Percentiles rank a stretch among this genome's conserved stretches.
phyloP scores from a whole-genome alignment of 108 stramenopile genomes.

The Cyclotella baltica region DNA sequence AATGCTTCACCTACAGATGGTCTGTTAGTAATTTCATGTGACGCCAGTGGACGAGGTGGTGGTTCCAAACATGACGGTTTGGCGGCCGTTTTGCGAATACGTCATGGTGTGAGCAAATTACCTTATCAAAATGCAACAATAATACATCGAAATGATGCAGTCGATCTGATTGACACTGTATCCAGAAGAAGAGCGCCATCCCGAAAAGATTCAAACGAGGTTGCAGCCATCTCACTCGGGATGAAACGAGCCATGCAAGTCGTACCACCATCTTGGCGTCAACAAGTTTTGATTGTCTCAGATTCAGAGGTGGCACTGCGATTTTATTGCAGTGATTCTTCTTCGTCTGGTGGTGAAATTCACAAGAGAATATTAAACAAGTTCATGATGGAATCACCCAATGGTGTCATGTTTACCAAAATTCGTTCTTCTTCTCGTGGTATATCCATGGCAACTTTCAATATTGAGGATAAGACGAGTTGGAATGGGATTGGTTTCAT shows the following conservation, averaged over 20 bases:
- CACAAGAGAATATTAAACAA: constrained; percentile 22
- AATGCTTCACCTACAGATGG: constrained; percentile 22
- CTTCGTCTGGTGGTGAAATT: constrained; percentile 26
- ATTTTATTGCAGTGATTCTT: constrained; percentile 14
- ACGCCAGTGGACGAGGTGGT: constrained; percentile 47
- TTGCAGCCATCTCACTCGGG: constrained; percentile 48
- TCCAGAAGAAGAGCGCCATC: constrained; percentile 33
- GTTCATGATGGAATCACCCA: constrained; percentile 33
- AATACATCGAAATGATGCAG: neutral
- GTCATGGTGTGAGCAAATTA: constrained; percentile 15
- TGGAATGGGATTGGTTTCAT: constrained; percentile 49
- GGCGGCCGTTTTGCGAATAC: constrained; percentile 31
- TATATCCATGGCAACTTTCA: constrained; percentile 6
- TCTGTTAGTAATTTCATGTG: constrained; percentile 38
- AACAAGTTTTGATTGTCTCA: constrained; percentile 33
- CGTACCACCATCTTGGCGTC: constrained; percentile 21
- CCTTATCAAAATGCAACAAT: neutral
- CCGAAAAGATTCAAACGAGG: constrained; percentile 31
- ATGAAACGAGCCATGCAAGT: constrained; percentile 34
- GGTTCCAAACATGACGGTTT: constrained; percentile 52
- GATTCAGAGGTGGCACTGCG: constrained; percentile 46
- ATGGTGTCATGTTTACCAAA: constrained; percentile 39
- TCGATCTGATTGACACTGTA: constrained; percentile 29
- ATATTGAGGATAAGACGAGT: neutral
- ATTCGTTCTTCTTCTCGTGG: constrained; percentile 47